These are phyloP conservation scores for Vanderwaltozyma verrucispora DNA, from an alignment of 805 yeast genomes.

Conservation along the genomic window DNA sequence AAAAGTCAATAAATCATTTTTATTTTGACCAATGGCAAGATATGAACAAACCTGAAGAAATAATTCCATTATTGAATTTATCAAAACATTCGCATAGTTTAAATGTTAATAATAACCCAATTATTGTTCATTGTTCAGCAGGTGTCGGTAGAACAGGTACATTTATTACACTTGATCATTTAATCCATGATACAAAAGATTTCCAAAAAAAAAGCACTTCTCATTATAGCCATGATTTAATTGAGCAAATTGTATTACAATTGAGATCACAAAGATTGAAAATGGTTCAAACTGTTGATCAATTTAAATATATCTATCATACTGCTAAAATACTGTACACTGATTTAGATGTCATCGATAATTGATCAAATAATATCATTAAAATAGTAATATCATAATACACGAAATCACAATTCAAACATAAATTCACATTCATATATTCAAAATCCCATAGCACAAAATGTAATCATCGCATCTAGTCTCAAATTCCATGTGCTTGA, in stretches of 20 bases:
- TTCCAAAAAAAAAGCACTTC: conserved; percentile 6
- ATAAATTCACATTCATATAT: no score
- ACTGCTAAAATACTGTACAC: conserved; percentile 20
- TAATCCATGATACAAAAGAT: conserved; percentile 23
- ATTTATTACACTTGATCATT: conserved; percentile 43
- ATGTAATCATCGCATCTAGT: no score
- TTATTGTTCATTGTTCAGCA: conserved; percentile 87
- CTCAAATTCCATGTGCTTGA: no score
- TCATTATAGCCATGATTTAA: conserved; percentile 21
- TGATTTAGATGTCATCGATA: no score
- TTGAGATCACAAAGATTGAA: conserved; percentile 27
- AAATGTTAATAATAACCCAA: conserved; percentile 34
- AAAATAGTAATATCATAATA: no score
- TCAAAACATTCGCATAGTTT: conserved; percentile 23
- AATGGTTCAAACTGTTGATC: conserved; percentile 29
- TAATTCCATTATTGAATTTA: conserved; percentile 27
- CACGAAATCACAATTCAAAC: no score
- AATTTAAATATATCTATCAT: conserved; percentile 26
- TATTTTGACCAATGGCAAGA: conserved; percentile 80
- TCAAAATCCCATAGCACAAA: no score
- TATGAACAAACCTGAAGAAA: conserved; percentile 48
- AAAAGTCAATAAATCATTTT: conserved; percentile 45
- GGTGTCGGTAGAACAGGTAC: conserved; percentile 98
- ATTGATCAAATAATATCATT: no score
- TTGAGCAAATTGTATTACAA: conserved; percentile 27